Evolutionary conservation across 441 rosid species (phyloP).

Genomic region (Mallotus japonicus): DNA sequence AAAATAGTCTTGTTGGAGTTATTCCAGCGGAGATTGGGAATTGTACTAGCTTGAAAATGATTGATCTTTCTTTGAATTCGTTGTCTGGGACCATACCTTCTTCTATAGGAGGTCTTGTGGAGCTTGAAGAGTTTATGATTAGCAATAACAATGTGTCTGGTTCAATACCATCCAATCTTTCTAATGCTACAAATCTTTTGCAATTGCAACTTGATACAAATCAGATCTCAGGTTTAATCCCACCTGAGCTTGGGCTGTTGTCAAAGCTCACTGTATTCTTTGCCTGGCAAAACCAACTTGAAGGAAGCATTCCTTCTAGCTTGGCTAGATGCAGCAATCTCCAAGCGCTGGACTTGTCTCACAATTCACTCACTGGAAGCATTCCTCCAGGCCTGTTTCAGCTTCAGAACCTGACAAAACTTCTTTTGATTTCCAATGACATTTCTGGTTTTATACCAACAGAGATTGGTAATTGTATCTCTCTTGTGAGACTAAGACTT

Average conservation of each 20-base stretch:
- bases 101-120: conserved; percentile 55
- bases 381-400: conserved; percentile 80
- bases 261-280: conserved; percentile 68
- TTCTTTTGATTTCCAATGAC: conserved; percentile 74
- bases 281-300: conserved; percentile 94
- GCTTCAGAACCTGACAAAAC: conserved; percentile 79
- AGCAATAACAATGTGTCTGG: conserved; percentile 86
- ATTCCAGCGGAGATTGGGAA: conserved; percentile 89
- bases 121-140: conserved; percentile 87
- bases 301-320: conserved; percentile 83
- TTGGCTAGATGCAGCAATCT: conserved; percentile 64
- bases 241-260: conserved; percentile 68
- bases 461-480: conserved; percentile 78
- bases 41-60: conserved; percentile 58
- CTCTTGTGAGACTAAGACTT: conserved; percentile 74
- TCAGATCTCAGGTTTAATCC: conserved; percentile 82
- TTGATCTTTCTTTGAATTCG: conserved; percentile 78
- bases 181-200: conserved; percentile 61
- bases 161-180: conserved; percentile 63
- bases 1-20: conserved; percentile 69
- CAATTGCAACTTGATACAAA: conserved; percentile 85
- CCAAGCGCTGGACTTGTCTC: conserved; percentile 89
- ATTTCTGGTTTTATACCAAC: conserved; percentile 74
- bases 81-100: conserved; percentile 73
- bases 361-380: conserved; percentile 73